phyloP scores from a whole-genome alignment of 2,329 filamentous ascomycete species.

The Scleromitrula shiraiana region DNA sequence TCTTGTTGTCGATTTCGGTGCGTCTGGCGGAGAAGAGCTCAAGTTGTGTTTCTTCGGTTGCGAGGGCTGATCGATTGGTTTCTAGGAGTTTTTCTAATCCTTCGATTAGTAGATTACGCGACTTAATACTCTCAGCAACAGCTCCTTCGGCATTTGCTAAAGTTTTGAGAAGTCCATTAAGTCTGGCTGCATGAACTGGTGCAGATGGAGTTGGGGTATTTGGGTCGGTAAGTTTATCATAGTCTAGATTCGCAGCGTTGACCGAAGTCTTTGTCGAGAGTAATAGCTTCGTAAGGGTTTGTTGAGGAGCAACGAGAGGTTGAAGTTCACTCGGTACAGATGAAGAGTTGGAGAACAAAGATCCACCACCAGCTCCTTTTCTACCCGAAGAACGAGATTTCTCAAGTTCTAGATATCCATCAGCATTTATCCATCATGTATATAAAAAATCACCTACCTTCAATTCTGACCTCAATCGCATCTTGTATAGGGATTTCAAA shows the following conservation, averaged over 20 bases:
- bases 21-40: conserved; percentile 59
- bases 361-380: conserved; percentile 51
- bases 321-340: conserved; percentile 68
- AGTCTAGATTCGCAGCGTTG: conserved; percentile 70
- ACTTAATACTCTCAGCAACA: conserved; percentile 82
- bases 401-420: conserved; percentile 46
- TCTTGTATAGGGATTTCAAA: conserved; percentile 76
- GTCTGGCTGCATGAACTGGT: conserved; percentile 82
- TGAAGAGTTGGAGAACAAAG: conserved; percentile 57
- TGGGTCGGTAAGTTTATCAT: conserved; percentile 72
- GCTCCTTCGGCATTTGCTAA: conserved; percentile 83
- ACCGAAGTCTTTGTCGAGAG: conserved; percentile 59
- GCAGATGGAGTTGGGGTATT: conserved; percentile 63
- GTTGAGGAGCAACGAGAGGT: conserved; percentile 66
- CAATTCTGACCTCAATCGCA: conserved; percentile 69
- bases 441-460: conserved; percentile 48
- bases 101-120: conserved; percentile 66
- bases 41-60: conserved; percentile 60
- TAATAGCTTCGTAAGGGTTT: conserved; percentile 64
- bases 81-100: conserved; percentile 78
- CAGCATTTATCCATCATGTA: conserved; percentile 2
- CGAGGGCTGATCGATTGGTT: conserved; percentile 60
- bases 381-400: conserved; percentile 48
- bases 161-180: conserved; percentile 83
- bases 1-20: conserved; percentile 67